Evolutionary conservation across 2,329 filamentous ascomycete genomes (phyloP).

Genomic region (Calonectria leucothoes): DNA sequence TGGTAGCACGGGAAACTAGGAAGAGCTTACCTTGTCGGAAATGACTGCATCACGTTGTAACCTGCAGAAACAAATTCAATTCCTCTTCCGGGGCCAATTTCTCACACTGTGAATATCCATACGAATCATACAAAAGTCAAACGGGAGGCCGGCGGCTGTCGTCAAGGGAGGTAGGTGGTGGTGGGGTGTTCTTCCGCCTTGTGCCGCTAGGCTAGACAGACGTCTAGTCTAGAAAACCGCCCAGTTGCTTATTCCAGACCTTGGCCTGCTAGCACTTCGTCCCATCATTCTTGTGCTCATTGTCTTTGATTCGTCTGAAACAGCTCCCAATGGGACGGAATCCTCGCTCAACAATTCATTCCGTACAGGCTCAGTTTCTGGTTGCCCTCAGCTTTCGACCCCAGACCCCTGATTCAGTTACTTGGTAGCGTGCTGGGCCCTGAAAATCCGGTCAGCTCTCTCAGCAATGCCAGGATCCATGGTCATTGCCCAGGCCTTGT

Average conservation of each 20-base stretch:
- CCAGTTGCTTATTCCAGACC: background rate
- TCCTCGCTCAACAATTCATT: background rate
- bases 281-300: background rate
- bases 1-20: background rate
- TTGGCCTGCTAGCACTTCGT: background rate
- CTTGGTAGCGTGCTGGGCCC: background rate
- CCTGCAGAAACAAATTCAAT: background rate
- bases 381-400: background rate
- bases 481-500: background rate
- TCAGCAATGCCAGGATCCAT: background rate
- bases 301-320: slow-evolving; percentile 8
- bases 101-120: background rate
- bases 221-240: slow-evolving; percentile 5
- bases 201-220: slow-evolving; percentile 2
- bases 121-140: background rate
- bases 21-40: background rate
- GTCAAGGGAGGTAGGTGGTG: background rate
- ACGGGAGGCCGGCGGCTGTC: background rate
- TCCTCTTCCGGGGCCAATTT: background rate
- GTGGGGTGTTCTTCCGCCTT: background rate
- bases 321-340: background rate
- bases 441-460: background rate
- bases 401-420: background rate
- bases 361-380: background rate
- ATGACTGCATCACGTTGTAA: background rate